Conservation (phyloP, 2,329 filamentous ascomycete genomes). For the Ophiostoma pallidulum region DNA sequence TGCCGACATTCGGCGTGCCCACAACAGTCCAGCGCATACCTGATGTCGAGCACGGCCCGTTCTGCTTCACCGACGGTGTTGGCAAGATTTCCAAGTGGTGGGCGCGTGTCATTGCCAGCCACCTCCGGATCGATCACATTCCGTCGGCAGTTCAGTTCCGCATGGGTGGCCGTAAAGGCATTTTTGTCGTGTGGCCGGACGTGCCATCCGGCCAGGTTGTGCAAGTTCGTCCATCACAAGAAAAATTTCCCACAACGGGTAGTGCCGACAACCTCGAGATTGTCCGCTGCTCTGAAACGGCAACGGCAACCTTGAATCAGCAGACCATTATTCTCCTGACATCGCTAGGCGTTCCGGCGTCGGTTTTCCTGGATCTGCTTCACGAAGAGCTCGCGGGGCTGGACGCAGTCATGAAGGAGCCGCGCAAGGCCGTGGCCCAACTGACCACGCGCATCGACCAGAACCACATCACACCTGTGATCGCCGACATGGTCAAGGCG, state of each 20-base stretch:
- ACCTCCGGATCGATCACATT: conserved; percentile 53
- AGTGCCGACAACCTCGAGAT: conserved; percentile 67
- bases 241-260: conserved; percentile 62
- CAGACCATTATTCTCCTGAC: conserved; percentile 85
- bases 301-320: conserved; percentile 73
- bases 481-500: conserved; percentile 67
- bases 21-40: conserved; percentile 46
- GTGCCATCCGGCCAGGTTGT: conserved; percentile 51
- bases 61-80: conserved; percentile 82
- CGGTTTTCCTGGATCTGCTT: conserved; percentile 59
- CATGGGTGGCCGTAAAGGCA: conserved; percentile 84
- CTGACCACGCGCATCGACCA: conserved; percentile 73
- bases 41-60: conserved; percentile 61
- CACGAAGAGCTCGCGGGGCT: conserved; percentile 58
- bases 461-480: conserved; percentile 65
- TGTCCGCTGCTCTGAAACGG: conserved; percentile 67
- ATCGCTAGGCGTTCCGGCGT: conserved; percentile 59
- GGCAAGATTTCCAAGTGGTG: conserved; percentile 81
- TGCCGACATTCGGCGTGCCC: conserved; percentile 53
- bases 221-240: conserved; percentile 72
- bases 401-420: conserved; percentile 58
- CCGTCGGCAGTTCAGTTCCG: conserved; percentile 90
- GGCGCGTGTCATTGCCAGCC: conserved; percentile 61
- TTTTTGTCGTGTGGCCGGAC: conserved; percentile 66
- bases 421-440: conserved; percentile 53